A percentile compares a stretch with the other conserved stretches of the same genome.
Conservation (phyloP, 2,329 filamentous ascomycete species). For the Botrytis medusae region DNA sequence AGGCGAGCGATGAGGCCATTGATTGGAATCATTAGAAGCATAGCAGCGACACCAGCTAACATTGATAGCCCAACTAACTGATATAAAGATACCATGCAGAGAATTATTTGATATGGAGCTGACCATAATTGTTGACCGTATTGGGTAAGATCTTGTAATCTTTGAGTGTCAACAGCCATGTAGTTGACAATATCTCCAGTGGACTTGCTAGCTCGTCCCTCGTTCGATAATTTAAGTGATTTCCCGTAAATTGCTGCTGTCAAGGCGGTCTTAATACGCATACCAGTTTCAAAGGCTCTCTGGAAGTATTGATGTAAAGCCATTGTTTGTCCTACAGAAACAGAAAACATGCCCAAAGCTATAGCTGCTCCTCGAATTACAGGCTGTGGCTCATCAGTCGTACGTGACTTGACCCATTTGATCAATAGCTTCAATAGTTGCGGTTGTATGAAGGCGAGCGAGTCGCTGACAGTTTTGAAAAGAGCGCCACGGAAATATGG, state of each 20-base stretch:
- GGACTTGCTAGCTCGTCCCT: constrained; percentile 82
- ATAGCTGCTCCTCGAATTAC: constrained; percentile 83
- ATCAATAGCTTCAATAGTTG: constrained; percentile 86
- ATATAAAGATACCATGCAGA: constrained; percentile 96
- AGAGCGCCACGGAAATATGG: constrained; percentile 79
- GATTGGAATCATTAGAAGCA: constrained; percentile 96
- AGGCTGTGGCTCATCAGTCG: constrained; percentile 64
- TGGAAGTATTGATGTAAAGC: constrained; percentile 98
- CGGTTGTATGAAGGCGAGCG: constrained; percentile 84
- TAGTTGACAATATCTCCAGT: constrained; percentile 99
- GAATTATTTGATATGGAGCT: constrained; percentile 90
- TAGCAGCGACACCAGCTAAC: constrained; percentile 90
- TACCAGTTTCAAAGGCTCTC: constrained; percentile 88
- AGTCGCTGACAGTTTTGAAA: constrained; percentile 87
- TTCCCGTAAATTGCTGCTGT: constrained; percentile 93
- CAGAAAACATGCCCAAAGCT: constrained; percentile 85
- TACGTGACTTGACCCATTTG: constrained; percentile 77
- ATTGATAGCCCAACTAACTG: constrained; percentile 93
- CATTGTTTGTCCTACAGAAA: constrained; percentile 81
- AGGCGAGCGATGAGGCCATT: constrained; percentile 89
- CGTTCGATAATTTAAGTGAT: constrained; percentile 85
- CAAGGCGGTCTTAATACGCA: constrained; percentile 91
- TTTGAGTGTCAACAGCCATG: constrained; percentile 97
- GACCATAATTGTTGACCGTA: constrained; percentile 96
- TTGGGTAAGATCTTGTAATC: constrained; percentile 90